Evolutionary conservation across 2,329 filamentous ascomycete genomes (phyloP).

Genomic region (Epichloe brachyelytri): DNA sequence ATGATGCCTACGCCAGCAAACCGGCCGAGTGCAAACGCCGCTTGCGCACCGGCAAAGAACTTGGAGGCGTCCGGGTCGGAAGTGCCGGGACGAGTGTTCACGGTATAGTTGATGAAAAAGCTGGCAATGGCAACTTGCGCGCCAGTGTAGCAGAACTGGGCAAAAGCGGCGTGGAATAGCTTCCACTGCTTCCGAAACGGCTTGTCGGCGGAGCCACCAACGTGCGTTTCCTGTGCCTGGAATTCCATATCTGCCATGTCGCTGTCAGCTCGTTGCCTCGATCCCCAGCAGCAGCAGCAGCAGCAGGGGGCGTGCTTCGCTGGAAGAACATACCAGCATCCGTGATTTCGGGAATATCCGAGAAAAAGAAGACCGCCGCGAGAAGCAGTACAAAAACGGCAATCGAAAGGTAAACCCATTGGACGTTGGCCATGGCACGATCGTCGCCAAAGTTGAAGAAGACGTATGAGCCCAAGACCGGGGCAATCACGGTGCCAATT

Average conservation of each 20-base stretch:
- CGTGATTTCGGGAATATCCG: slow-evolving; percentile 59
- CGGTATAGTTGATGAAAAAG: slow-evolving; percentile 66
- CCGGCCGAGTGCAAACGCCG: slow-evolving; percentile 57
- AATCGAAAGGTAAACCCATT: slow-evolving; percentile 66
- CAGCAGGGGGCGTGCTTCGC: too few species aligned
- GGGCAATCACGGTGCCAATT: slow-evolving; percentile 59
- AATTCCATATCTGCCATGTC: slow-evolving; percentile 44
- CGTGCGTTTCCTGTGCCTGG: slow-evolving; percentile 42
- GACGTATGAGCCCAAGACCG: slow-evolving; percentile 58
- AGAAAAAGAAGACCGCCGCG: slow-evolving; percentile 52
- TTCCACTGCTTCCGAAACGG: slow-evolving; percentile 59
- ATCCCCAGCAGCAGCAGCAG: too few species aligned
- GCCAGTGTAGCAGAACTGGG: slow-evolving; percentile 69
- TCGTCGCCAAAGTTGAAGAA: slow-evolving; percentile 54
- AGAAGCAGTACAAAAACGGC: slow-evolving; percentile 57
- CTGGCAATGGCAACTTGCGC: slow-evolving; percentile 53
- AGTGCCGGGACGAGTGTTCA: slow-evolving; percentile 43
- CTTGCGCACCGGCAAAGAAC: slow-evolving; percentile 63
- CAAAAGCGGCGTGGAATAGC: slow-evolving; percentile 61
- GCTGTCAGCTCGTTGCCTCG: background rate
- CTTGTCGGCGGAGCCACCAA: slow-evolving; percentile 39
- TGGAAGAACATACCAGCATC: slow-evolving; percentile 20
- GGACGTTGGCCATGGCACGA: slow-evolving; percentile 49
- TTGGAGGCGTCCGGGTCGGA: slow-evolving; percentile 42
- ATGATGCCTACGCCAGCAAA: slow-evolving; percentile 57